Evolutionary conservation across 2,329 filamentous ascomycete species (phyloP).

Genomic region (Colletotrichum spinosum): DNA sequence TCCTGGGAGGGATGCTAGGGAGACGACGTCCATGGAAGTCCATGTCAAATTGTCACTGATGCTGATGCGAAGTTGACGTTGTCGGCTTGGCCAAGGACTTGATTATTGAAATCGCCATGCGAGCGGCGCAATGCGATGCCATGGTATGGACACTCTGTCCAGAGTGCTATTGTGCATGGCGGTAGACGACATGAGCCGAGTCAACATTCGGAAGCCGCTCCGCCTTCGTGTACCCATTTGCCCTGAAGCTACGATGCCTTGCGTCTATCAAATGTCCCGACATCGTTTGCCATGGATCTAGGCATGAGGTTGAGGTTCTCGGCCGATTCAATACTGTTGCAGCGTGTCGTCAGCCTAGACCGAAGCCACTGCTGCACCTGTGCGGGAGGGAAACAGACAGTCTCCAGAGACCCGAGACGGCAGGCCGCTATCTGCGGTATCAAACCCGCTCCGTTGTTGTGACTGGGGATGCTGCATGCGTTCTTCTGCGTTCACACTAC

Average conservation of each 20-base stretch:
- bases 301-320: neutral
- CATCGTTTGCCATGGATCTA: too few relatives aligned
- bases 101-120: too few relatives aligned
- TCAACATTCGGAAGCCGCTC: too few relatives aligned
- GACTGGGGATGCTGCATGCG: conserved; percentile 1
- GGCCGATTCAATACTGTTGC: neutral
- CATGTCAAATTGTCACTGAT: conserved; percentile 22
- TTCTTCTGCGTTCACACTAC: conserved; percentile 5
- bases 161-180: too few relatives aligned
- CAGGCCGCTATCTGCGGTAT: conserved; percentile 18
- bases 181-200: too few relatives aligned
- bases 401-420: neutral
- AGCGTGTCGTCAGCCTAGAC: conserved; percentile 13
- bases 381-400: conserved; percentile 7
- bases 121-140: conserved; percentile 1
- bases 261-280: too few relatives aligned
- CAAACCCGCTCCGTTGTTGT: conserved; percentile 6
- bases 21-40: neutral
- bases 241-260: too few relatives aligned
- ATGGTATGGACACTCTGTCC: conserved; percentile 8
- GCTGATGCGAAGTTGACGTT: conserved; percentile 32
- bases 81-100: neutral
- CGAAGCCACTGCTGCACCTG: conserved; percentile 18
- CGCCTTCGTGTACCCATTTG: too few relatives aligned
- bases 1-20: conserved; percentile 32